phyloP scores from a whole-genome alignment of 116 monocot genomes.

The Cymodocea nodosa region DNA sequence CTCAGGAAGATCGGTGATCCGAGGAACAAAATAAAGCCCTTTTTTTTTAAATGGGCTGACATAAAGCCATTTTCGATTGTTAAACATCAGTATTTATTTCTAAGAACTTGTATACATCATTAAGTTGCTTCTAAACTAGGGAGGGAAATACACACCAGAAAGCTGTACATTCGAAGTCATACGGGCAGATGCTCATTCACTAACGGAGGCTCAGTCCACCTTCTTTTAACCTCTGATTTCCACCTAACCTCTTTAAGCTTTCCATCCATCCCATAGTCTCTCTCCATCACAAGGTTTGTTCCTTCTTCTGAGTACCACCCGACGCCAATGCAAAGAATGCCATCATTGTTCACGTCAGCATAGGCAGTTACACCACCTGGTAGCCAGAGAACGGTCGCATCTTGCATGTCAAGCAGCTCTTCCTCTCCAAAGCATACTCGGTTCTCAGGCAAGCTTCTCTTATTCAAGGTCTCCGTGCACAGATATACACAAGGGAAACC shows the following conservation, averaged over 20 bases:
- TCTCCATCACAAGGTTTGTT: conserved; percentile 94
- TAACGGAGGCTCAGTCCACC: conserved; percentile 21
- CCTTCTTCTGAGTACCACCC: conserved; percentile 98
- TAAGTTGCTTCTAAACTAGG: no score
- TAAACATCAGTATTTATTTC: no score
- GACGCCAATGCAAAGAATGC: conserved; percentile 68
- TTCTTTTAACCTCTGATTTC: conserved; percentile 77
- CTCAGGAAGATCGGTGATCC: no score
- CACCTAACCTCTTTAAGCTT: conserved; percentile 87
- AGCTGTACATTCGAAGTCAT: no score
- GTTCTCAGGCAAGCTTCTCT: conserved; percentile 65
- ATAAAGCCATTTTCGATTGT: no score
- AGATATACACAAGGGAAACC: conserved; percentile 51
- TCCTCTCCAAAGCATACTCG: conserved; percentile 62
- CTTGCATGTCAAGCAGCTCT: conserved; percentile 64
- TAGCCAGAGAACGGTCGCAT: conserved; percentile 76
- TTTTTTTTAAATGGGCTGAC: no score
- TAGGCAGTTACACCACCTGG: conserved; percentile 82
- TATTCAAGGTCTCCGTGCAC: conserved; percentile 83
- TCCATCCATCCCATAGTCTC: conserved; percentile 93
- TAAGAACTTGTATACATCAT: no score
- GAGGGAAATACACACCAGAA: no score
- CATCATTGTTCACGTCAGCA: conserved; percentile 76
- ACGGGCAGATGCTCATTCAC: no score
- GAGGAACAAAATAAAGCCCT: no score